Evolutionary conservation across 2,329 filamentous ascomycete species (phyloP).

Genomic region (Aspergillus sp.): DNA sequence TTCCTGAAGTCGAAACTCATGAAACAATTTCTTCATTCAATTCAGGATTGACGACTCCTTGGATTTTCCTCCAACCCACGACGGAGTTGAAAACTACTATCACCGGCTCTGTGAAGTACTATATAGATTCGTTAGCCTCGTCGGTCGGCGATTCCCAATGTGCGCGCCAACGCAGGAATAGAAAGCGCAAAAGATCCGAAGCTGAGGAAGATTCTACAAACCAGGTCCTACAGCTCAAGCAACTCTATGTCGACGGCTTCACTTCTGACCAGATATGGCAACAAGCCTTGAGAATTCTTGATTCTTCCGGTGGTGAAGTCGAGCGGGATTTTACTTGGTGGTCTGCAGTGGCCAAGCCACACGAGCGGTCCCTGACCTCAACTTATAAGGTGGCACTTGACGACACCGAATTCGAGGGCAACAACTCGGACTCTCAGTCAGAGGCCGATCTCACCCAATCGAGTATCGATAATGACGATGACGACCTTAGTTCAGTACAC

Average conservation of each 20-base stretch:
- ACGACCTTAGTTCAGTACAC: conserved; percentile 12
- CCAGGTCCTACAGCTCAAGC: conserved; percentile 72
- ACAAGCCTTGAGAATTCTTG: conserved; percentile 81
- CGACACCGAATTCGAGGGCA: conserved; percentile 19
- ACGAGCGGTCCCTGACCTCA: conserved; percentile 8
- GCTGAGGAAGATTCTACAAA: conserved; percentile 47
- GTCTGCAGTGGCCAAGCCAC: conserved; percentile 24
- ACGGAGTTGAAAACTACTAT: conserved; percentile 67
- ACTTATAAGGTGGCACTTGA: conserved; percentile 11
- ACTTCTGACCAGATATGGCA: conserved; percentile 90
- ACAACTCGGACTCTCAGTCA: conserved; percentile 17
- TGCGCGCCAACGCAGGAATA: conserved; percentile 65
- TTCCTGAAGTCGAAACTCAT: not conserved
- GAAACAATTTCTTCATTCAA: conserved; percentile 17
- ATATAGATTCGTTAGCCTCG: conserved; percentile 74
- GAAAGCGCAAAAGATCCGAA: conserved; percentile 73
- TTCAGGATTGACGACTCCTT: conserved; percentile 61
- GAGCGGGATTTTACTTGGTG: conserved; percentile 49
- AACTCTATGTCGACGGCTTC: conserved; percentile 84
- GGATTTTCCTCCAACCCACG: conserved; percentile 75
- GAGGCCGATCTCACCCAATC: conserved; percentile 18
- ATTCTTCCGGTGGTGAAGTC: conserved; percentile 60
- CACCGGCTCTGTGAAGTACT: conserved; percentile 74
- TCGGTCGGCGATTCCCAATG: conserved; percentile 74
- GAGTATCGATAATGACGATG: conserved; percentile 19